A percentile compares a stretch with the other conserved stretches of the same genome.
Evolutionary conservation across 2,329 filamentous ascomycete species (phyloP).

Genomic region (Cladophialophora chaetospira): DNA sequence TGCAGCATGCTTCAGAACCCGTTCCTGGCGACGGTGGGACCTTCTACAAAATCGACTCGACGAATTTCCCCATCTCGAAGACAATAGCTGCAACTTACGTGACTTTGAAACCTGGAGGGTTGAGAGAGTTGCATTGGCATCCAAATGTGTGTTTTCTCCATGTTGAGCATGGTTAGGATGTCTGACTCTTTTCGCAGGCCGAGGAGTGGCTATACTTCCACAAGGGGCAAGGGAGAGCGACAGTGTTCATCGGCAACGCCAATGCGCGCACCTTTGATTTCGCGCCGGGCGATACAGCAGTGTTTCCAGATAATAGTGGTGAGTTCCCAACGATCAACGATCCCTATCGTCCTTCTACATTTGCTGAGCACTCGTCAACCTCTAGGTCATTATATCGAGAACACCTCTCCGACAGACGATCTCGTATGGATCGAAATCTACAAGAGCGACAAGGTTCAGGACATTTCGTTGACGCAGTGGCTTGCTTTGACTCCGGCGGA

Average conservation of each 20-base stretch:
- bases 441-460: conserved; percentile 66
- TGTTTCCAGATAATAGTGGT: conserved; percentile 64
- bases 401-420: conserved; percentile 64
- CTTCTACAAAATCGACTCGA: conserved; percentile 66
- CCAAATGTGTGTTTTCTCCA: conserved; percentile 58
- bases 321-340: conserved; percentile 28
- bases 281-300: conserved; percentile 65
- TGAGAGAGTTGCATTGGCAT: conserved; percentile 71
- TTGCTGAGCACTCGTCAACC: neutral
- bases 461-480: conserved; percentile 70
- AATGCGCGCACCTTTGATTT: conserved; percentile 69
- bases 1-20: conserved; percentile 57
- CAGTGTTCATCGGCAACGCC: conserved; percentile 64
- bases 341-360: neutral
- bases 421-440: conserved; percentile 71
- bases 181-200: conserved; percentile 45
- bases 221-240: conserved; percentile 61
- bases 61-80: conserved; percentile 66
- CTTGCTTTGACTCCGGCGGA: conserved; percentile 66
- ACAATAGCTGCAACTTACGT: conserved; percentile 68
- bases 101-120: conserved; percentile 62
- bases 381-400: conserved; percentile 67
- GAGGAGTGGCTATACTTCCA: conserved; percentile 75
- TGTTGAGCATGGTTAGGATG: neutral
- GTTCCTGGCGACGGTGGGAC: conserved; percentile 64